phyloP scores from a whole-genome alignment of 2,329 filamentous ascomycete species.

The Xylariaceae sp. region DNA sequence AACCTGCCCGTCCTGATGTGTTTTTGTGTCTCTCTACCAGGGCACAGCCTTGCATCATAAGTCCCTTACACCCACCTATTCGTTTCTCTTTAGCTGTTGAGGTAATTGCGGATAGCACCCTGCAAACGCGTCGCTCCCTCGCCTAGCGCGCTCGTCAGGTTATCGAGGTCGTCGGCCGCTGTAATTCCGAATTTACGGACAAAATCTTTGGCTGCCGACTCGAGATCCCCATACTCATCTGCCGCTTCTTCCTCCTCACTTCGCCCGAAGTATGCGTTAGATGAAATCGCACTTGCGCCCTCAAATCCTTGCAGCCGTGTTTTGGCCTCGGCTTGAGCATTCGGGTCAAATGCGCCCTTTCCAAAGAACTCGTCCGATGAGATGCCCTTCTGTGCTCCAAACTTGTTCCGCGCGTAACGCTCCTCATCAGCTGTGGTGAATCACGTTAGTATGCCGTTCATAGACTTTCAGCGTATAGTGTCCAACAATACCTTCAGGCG shows the following conservation, averaged over 20 bases:
- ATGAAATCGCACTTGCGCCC: constrained; percentile 86
- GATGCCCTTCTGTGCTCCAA: constrained; percentile 90
- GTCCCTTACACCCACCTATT: too few relatives aligned
- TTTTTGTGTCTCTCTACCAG: too few relatives aligned
- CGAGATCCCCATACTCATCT: constrained; percentile 86
- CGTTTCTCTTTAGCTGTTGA: constrained; percentile 55
- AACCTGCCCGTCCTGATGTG: too few relatives aligned
- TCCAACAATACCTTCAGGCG: constrained; percentile 65
- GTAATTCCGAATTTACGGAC: constrained; percentile 93
- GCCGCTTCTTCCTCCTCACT: constrained; percentile 70
- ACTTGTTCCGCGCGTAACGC: constrained; percentile 80
- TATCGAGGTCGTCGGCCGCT: constrained; percentile 92
- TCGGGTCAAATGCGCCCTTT: constrained; percentile 79
- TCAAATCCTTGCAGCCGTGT: constrained; percentile 85
- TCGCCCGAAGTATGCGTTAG: constrained; percentile 95
- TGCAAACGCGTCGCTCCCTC: constrained; percentile 83
- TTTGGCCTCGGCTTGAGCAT: constrained; percentile 80
- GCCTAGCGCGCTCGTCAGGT: constrained; percentile 75
- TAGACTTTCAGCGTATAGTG: constrained; percentile 1
- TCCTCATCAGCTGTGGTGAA: constrained; percentile 64
- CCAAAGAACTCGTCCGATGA: constrained; percentile 98
- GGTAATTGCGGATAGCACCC: constrained; percentile 64
- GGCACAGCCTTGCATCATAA: too few relatives aligned
- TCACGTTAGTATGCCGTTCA: not conserved
- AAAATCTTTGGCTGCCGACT: constrained; percentile 93